Percentiles rank a stretch among this genome's conserved stretches.
phyloP scores from a whole-genome alignment of 495 filamentous ascomycete species.

The Haplographium delicatum region DNA sequence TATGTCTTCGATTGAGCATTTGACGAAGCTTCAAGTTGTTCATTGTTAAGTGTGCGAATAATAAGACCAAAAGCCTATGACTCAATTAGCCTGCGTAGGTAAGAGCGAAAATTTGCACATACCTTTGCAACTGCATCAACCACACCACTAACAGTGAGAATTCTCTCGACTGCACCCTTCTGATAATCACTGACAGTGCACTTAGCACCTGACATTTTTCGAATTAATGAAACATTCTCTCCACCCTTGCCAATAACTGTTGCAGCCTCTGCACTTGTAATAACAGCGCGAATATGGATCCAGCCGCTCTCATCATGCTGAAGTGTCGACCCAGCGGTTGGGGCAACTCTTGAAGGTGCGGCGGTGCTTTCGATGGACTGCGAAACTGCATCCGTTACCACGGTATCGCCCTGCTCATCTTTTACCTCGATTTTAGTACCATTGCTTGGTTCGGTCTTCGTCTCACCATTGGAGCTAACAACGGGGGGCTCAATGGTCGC shows the following conservation, averaged over 20 bases:
- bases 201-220: constrained; percentile 86
- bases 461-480: constrained; percentile 31
- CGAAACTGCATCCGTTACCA: constrained; percentile 46
- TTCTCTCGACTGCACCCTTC: constrained; percentile 92
- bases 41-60: constrained; percentile 96
- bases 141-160: constrained; percentile 90
- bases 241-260: constrained; percentile 98
- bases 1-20: constrained; percentile 94
- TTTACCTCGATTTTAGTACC: constrained; percentile 54
- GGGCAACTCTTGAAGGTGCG: constrained; percentile 23
- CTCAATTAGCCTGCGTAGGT: constrained; percentile 14
- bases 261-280: constrained; percentile 93
- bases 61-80: constrained; percentile 91
- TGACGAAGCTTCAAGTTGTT: constrained; percentile 79
- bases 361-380: constrained; percentile 28
- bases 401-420: constrained; percentile 48
- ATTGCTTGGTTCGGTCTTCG: constrained; percentile 33
- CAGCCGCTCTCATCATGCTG: constrained; percentile 81
- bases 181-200: constrained; percentile 98
- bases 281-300: constrained; percentile 95
- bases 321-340: constrained; percentile 13
- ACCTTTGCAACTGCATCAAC: constrained; percentile 98
- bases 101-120: constrained; percentile 21
- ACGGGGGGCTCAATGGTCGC: constrained; percentile 33
- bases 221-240: constrained; percentile 94